Conservation (phyloP, 768 basidiomycete genomes). For the Rickenella mellea region DNA sequence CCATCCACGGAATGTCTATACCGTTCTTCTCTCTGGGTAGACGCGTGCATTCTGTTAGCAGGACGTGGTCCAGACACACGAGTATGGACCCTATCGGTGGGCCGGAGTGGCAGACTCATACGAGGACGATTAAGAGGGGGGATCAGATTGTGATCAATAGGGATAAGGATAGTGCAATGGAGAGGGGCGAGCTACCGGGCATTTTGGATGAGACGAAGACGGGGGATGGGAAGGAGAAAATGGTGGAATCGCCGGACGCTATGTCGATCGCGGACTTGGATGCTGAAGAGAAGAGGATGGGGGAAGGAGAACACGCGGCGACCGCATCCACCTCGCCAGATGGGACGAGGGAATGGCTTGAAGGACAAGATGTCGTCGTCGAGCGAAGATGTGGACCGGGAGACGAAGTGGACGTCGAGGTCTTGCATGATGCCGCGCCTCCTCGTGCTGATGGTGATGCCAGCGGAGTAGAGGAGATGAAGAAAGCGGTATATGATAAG, state of each 20-base stretch:
- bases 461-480: background rate
- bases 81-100: conserved; percentile 28
- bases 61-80: conserved; percentile 83
- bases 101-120: conserved; percentile 82
- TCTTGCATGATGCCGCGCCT: conserved; percentile 10
- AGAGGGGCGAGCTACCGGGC: conserved; percentile 34
- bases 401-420: conserved; percentile 43
- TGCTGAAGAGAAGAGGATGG: conserved; percentile 14
- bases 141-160: conserved; percentile 83
- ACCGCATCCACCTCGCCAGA: conserved; percentile 26
- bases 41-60: conserved; percentile 82
- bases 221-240: conserved; percentile 17
- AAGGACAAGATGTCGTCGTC: conserved; percentile 58
- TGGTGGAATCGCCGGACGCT: conserved; percentile 9
- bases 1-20: conserved; percentile 85
- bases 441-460: conserved; percentile 5
- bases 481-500: background rate
- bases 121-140: conserved; percentile 56
- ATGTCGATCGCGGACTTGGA: conserved; percentile 9
- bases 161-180: conserved; percentile 47
- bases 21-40: conserved; percentile 89
- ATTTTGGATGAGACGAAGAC: no score
- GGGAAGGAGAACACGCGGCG: conserved; percentile 21
- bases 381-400: conserved; percentile 51
- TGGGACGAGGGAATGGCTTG: conserved; percentile 50